Percentiles rank a stretch among this genome's conserved stretches.
phyloP scores from a whole-genome alignment of 257 asterid species.

The Buddleja alternifolia region DNA sequence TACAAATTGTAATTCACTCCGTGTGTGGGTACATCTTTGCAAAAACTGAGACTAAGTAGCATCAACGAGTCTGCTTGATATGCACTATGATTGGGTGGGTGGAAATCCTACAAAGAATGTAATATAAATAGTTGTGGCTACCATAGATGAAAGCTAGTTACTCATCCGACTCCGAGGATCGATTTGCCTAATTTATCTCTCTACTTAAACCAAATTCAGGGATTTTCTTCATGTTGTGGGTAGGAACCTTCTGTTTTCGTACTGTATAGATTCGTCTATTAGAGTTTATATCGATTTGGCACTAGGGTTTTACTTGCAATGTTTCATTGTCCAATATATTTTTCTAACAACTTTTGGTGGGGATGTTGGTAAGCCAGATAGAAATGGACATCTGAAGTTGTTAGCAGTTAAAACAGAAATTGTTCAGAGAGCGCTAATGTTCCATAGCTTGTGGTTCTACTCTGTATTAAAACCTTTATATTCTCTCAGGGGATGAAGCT shows the following conservation, averaged over 20 bases:
- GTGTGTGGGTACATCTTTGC: background rate
- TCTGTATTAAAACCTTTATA: background rate
- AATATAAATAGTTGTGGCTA: too few relatives aligned
- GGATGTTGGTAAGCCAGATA: background rate
- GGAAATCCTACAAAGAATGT: background rate
- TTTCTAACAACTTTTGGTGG: background rate
- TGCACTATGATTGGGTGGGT: background rate
- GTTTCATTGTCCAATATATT: background rate
- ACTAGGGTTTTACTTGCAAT: background rate
- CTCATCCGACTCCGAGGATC: too few relatives aligned
- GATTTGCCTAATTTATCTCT: too few relatives aligned
- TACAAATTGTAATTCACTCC: background rate
- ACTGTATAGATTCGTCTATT: background rate
- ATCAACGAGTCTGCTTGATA: background rate
- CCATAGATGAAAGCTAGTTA: too few relatives aligned
- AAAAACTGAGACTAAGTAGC: background rate
- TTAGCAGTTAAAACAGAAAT: background rate
- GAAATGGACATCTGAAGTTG: background rate
- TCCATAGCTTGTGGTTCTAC: constrained; percentile 1
- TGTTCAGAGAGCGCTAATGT: background rate
- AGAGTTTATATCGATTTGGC: background rate
- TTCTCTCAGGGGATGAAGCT: constrained; percentile 37
- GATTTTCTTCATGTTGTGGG: background rate
- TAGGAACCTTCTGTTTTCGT: background rate
- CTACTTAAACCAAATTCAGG: background rate